Conservation (phyloP, 2,329 filamentous ascomycete genomes). For the Teratosphaeriaceae sp. region DNA sequence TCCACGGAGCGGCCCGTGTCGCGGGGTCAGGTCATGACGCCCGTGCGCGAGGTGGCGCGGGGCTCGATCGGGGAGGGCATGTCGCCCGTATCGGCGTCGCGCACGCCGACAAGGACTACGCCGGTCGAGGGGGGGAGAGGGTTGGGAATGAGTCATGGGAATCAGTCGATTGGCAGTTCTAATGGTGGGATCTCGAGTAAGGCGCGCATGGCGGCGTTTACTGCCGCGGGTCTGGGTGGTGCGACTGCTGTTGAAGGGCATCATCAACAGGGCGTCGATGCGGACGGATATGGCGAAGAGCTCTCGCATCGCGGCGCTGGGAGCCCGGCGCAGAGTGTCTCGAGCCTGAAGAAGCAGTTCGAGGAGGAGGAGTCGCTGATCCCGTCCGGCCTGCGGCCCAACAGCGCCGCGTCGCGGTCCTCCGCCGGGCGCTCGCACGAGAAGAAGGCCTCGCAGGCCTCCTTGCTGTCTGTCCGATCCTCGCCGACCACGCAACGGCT, state of each 20-base stretch:
- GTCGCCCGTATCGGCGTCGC: slow-evolving; percentile 54
- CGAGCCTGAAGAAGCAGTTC: slow-evolving; percentile 54
- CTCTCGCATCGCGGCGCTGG: slow-evolving; percentile 17
- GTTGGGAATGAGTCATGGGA: slow-evolving; percentile 61
- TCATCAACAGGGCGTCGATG: slow-evolving; percentile 45
- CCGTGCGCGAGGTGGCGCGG: slow-evolving; percentile 56
- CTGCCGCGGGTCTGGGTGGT: slow-evolving; percentile 34
- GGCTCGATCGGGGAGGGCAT: slow-evolving; percentile 46
- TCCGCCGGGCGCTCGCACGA: slow-evolving; percentile 55
- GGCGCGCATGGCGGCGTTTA: slow-evolving; percentile 30
- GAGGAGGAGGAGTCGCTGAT: slow-evolving; percentile 47
- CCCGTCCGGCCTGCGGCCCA: slow-evolving; percentile 26
- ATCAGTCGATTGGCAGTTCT: slow-evolving; percentile 42
- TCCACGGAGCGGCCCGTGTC: slow-evolving; percentile 68
- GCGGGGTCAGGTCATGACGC: slow-evolving; percentile 52
- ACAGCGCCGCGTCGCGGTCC: slow-evolving; percentile 40
- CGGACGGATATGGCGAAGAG: slow-evolving; percentile 25
- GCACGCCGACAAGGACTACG: slow-evolving; percentile 58
- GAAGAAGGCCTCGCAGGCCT: slow-evolving; percentile 48
- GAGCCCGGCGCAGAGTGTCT: slow-evolving; percentile 89
- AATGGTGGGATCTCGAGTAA: slow-evolving; percentile 33
- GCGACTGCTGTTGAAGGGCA: slow-evolving; percentile 52
- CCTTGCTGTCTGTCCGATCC: slow-evolving; percentile 44
- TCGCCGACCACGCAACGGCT: slow-evolving; percentile 50
- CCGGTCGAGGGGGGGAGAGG: slow-evolving; percentile 43